phyloP scores from a whole-genome alignment of 106 monocot genomes.

The Cymbidium sinense region DNA sequence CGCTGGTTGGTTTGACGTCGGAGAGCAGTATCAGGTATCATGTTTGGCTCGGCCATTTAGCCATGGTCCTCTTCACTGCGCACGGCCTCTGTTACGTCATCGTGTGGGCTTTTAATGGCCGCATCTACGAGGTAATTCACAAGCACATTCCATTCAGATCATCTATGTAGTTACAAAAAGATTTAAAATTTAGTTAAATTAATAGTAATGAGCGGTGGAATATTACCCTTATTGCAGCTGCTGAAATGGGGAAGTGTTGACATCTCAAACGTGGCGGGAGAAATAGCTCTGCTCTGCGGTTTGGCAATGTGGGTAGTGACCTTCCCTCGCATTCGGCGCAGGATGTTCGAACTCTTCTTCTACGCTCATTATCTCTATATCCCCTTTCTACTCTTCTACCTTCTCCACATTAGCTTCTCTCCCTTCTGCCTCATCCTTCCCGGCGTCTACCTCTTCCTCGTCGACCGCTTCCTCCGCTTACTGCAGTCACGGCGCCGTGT shows the following conservation, averaged over 20 bases:
- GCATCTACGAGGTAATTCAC: not conserved
- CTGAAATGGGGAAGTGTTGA: constrained; percentile 42
- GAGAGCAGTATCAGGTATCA: constrained; percentile 81
- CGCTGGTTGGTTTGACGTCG: constrained; percentile 63
- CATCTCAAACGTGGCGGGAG: constrained; percentile 59
- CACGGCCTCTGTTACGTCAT: constrained; percentile 59
- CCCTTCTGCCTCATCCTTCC: constrained; percentile 50
- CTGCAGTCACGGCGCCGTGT: constrained; percentile 54
- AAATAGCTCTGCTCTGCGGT: constrained; percentile 53
- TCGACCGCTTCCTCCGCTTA: constrained; percentile 77
- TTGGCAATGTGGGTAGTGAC: constrained; percentile 60
- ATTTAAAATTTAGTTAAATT: not conserved
- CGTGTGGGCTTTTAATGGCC: constrained; percentile 29
- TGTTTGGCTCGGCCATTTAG: constrained; percentile 75
- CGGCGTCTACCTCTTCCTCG: constrained; percentile 69
- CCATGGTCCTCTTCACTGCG: constrained; percentile 44
- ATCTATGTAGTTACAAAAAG: not conserved
- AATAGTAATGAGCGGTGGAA: not conserved
- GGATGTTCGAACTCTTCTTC: constrained; percentile 79
- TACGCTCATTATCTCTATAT: constrained; percentile 79
- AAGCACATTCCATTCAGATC: not conserved
- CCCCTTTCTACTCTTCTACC: constrained; percentile 69
- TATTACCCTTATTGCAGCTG: constrained; percentile 29
- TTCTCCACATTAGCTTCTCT: constrained; percentile 49
- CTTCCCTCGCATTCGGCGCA: constrained; percentile 58